Conservation (phyloP, 1,284 basidiomycete species). For the Austroboletus novae-zelandiae region DNA sequence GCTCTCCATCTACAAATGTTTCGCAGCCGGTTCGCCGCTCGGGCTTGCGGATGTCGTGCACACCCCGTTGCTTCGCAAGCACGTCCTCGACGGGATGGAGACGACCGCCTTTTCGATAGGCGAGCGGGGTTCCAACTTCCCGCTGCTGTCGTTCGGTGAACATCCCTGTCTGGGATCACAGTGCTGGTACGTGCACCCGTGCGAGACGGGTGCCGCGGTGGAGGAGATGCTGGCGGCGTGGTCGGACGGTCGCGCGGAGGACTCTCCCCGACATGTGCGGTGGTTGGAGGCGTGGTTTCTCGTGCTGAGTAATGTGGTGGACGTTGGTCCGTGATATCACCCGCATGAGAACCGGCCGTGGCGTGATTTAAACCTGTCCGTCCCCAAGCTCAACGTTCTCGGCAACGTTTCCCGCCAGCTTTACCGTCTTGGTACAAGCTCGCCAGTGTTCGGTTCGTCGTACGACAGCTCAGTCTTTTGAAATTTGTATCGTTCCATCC, state of each 20-base stretch:
- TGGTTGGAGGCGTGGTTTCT: constrained; percentile 77
- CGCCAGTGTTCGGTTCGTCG: background rate
- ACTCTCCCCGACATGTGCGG: constrained; percentile 34
- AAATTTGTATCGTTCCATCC: constrained; percentile 7
- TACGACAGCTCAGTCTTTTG: background rate
- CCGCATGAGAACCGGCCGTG: background rate
- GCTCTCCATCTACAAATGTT: constrained; percentile 14
- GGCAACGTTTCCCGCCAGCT: constrained; percentile 4
- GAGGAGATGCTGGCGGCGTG: constrained; percentile 61
- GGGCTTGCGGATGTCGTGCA: constrained; percentile 51
- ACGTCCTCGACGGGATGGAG: constrained; percentile 43
- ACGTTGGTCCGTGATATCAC: constrained; percentile 34
- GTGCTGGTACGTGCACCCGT: constrained; percentile 84
- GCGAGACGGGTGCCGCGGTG: constrained; percentile 65
- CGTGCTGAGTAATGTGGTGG: constrained; percentile 62
- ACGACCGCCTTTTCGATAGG: constrained; percentile 54
- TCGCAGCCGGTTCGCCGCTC: constrained; percentile 63
- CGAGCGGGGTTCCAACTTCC: constrained; percentile 52
- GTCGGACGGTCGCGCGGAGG: constrained; percentile 15
- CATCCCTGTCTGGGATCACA: constrained; percentile 71
- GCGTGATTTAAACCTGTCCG: constrained; percentile 8
- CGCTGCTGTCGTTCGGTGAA: constrained; percentile 78
- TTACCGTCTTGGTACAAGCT: background rate
- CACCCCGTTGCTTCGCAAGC: constrained; percentile 57
- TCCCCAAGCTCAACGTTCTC: constrained; percentile 5